A percentile compares a stretch with the other conserved stretches of the same genome.
phyloP scores from a whole-genome alignment of 2,329 filamentous ascomycete genomes.

The Colletotrichum spaethianum region DNA sequence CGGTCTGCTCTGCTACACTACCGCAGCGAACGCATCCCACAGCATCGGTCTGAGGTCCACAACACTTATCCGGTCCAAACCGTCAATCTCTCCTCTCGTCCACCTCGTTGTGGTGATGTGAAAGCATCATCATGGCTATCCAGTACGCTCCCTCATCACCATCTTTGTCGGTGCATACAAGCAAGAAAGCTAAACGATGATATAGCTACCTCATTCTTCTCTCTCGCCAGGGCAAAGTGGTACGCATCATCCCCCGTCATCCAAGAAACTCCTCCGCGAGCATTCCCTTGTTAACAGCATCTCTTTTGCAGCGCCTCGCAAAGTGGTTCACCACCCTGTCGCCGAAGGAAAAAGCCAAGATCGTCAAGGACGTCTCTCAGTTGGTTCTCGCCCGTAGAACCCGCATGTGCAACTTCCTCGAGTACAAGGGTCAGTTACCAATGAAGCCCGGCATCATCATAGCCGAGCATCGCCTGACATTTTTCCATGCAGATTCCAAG shows the following conservation, averaged over 20 bases:
- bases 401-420: slow-evolving; percentile 99
- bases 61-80: slow-evolving; percentile 21
- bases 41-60: slow-evolving; percentile 32
- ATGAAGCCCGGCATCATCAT: neutral
- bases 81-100: slow-evolving; percentile 35
- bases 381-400: slow-evolving; percentile 95
- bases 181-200: slow-evolving; percentile 38
- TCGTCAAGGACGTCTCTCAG: slow-evolving; percentile 99
- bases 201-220: slow-evolving; percentile 95
- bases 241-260: slow-evolving; percentile 65
- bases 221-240: slow-evolving; percentile 98
- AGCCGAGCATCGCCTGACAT: slow-evolving; percentile 19
- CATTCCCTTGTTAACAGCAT: neutral
- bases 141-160: slow-evolving; percentile 52
- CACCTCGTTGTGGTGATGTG: slow-evolving; percentile 40
- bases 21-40: slow-evolving; percentile 8
- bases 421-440: slow-evolving; percentile 86
- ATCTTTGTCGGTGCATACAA: neutral
- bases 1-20: slow-evolving; percentile 24
- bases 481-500: slow-evolving; percentile 81
- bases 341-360: slow-evolving; percentile 99
- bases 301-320: slow-evolving; percentile 82
- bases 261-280: neutral
- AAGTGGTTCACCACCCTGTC: slow-evolving; percentile 99
- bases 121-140: slow-evolving; percentile 57